These are phyloP conservation scores for Physocladia obscura DNA, from an alignment of 192 early-diverging fungal genomes.

Conservation along the genomic window DNA sequence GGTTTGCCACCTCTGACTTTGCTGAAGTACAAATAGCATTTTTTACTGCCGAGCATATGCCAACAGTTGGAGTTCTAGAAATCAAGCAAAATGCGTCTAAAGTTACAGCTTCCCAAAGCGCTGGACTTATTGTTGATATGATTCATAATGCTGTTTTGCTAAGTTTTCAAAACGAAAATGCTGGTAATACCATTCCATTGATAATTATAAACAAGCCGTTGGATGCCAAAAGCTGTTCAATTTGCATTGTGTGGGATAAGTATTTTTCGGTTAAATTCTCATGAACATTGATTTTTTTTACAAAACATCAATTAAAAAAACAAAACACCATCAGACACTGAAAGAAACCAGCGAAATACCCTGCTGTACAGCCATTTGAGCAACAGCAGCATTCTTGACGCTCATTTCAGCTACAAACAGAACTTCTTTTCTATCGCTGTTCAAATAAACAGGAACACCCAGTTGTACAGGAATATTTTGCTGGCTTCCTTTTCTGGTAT, in stretches of 20 bases:
- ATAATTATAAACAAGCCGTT: too few species aligned
- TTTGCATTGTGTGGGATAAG: too few species aligned
- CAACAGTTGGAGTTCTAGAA: background rate
- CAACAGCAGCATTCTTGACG: conserved; percentile 16
- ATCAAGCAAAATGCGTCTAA: conserved; percentile 8
- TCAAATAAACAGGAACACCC: conserved; percentile 53
- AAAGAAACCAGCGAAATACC: conserved; percentile 39
- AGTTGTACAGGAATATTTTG: conserved; percentile 1
- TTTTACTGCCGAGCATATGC: conserved; percentile 9
- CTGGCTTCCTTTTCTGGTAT: background rate
- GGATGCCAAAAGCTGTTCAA: too few species aligned
- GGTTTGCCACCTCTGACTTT: background rate
- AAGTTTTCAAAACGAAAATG: too few species aligned
- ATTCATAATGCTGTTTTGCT: conserved; percentile 4
- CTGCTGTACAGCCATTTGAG: conserved; percentile 39
- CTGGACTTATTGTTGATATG: conserved; percentile 5
- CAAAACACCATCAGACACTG: background rate
- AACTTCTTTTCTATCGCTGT: conserved; percentile 50
- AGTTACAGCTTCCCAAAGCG: conserved; percentile 1
- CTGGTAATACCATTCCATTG: too few species aligned
- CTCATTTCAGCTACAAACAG: conserved; percentile 45
- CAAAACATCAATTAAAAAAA: background rate
- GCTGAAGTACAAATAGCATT: conserved; percentile 23
- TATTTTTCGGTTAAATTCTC: too few species aligned
- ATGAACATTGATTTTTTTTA: too few species aligned